phyloP scores from a whole-genome alignment of 805 yeast species.

The Candida pseudoglaebosa region DNA sequence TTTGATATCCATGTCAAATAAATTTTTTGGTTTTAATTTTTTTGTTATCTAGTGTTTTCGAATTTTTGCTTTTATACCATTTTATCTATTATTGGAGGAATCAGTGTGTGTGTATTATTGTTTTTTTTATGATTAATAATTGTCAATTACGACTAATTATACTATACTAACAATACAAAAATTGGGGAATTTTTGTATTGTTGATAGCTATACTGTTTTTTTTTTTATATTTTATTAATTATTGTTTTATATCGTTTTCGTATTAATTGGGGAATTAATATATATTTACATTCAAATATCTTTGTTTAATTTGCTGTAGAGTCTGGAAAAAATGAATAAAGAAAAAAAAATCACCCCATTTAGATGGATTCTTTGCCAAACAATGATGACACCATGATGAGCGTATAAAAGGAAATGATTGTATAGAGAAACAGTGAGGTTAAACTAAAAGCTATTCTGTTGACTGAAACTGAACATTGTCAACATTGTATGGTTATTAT shows the following conservation, averaged over 20 bases:
- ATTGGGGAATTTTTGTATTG: not conserved
- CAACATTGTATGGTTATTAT: no score
- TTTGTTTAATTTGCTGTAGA: not conserved
- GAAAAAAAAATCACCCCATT: no score
- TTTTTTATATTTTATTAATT: no score
- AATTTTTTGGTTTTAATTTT: not conserved
- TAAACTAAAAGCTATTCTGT: no score
- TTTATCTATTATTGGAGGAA: slow-evolving; percentile 1
- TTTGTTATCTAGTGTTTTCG: not conserved
- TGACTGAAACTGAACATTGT: no score
- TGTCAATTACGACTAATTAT: not conserved
- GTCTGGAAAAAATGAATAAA: no score
- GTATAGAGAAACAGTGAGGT: no score
- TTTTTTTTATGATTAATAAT: no score
- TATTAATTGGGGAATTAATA: slow-evolving; percentile 1
- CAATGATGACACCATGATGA: no score
- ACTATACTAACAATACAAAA: not conserved
- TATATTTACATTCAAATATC: not conserved
- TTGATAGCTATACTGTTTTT: not conserved
- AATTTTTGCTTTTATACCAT: not conserved
- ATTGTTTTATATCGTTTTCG: not conserved
- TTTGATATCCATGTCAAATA: not conserved
- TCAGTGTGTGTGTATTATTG: no score
- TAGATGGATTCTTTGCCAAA: no score
- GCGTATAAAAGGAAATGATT: no score